Base-by-base conservation (phyloP, 192 early-diverging fungal genomes). In the Backusella psychrophila region DNA sequence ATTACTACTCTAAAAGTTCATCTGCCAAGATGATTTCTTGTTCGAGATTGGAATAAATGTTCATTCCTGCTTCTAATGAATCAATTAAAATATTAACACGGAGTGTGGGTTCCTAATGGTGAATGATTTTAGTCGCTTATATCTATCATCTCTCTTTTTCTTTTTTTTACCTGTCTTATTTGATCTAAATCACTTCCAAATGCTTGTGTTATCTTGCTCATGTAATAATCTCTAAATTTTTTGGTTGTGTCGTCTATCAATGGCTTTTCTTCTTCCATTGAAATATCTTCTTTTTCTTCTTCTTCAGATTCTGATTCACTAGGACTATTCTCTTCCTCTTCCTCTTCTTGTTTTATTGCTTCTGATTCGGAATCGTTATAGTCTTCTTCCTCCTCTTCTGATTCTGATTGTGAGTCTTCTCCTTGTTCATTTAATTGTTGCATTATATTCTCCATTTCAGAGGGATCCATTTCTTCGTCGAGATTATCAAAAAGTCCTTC, bases 11-110 rank as follows among this genome's bases (percentile, higher is more conserved):
- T 73, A 53, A n/a, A 33, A 14, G 1, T 21, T 63, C 23, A 42
- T 75, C 74, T 15, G 75, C 75, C 4, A 76, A 53, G 23, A 76
- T 76, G 42, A 76, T 76, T 21, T 78, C 77, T 71, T 79, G 81
- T 68, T 83, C 84, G 29, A 79, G 23, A 31, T 77, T 75, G 7
- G 82, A 81, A 67, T 77, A 85, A 19, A 83, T 79, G 71, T 79
- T 63, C 11, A 81, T 76, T 4, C 82, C 82, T 33, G 82, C 77
- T 78, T 85, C 84, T n/a, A 85, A 69, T 21, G 84, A 81, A 38
- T 81, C 74, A 49, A 83, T 83, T 35, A 85, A 66, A 41, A 85
- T 73, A 63, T 80, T 76, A 38, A 85, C 66, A 23, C 75, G 68
- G n/a, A 84, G 71, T 9, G 71, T 71, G 19, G 59, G 65, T 67